phyloP scores from a whole-genome alignment of 192 early-diverging fungal genomes.

The Backusella sp. region DNA sequence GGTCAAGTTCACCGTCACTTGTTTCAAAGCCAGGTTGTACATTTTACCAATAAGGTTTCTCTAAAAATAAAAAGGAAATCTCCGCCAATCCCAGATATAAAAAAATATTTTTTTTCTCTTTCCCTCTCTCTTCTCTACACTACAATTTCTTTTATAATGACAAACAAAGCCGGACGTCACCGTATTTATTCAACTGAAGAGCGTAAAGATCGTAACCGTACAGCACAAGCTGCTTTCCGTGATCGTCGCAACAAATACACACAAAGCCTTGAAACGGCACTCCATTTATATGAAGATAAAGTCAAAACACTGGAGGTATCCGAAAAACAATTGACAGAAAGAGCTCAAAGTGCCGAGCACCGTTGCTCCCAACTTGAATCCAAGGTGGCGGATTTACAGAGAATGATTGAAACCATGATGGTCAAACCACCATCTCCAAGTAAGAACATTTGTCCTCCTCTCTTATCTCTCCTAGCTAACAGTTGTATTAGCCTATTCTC shows the following conservation, averaged over 20 bases:
- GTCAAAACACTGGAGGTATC: not conserved
- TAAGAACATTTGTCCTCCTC: not conserved
- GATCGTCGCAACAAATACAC: conserved; percentile 6
- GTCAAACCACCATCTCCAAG: not conserved
- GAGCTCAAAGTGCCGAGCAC: conserved; percentile 1
- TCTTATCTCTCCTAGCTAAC: no score
- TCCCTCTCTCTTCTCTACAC: not conserved
- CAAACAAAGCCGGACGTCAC: not conserved
- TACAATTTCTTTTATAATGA: not conserved
- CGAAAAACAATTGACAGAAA: not conserved
- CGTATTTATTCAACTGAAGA: conserved; percentile 11
- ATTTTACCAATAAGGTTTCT: no score
- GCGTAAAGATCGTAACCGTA: conserved; percentile 11
- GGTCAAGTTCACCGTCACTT: no score
- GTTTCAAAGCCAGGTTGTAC: no score
- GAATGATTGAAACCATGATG: not conserved
- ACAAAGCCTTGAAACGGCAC: not conserved
- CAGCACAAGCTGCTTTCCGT: conserved; percentile 16
- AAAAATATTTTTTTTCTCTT: not conserved
- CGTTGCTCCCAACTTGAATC: not conserved
- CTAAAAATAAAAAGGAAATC: no score
- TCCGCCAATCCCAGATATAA: no score
- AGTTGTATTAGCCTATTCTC: not conserved
- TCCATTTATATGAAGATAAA: not conserved
- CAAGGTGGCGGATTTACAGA: conserved; percentile 5